Percentiles rank a stretch among this genome's conserved stretches.
These are phyloP conservation scores for Cardiospermum halicacabum DNA, from an alignment of 345 rosid genomes.

Conservation along the genomic window DNA sequence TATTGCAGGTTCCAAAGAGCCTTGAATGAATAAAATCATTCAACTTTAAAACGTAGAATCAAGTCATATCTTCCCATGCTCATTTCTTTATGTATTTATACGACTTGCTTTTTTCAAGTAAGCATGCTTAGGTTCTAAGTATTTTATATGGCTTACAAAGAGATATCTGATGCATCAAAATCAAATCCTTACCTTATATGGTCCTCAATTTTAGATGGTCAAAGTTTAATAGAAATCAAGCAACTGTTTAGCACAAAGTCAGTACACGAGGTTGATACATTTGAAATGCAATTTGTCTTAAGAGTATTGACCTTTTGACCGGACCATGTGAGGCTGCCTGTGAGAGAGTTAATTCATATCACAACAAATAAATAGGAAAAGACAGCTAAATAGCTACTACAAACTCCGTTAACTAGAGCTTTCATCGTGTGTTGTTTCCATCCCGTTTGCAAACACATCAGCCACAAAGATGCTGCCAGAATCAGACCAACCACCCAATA, in stretches of 20 bases:
- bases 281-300: not conserved
- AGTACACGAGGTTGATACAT: not conserved
- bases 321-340: not conserved
- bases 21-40: not conserved
- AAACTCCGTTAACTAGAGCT: not conserved
- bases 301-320: slow-evolving; percentile 9
- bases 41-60: not conserved
- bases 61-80: not conserved
- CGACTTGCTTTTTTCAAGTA: not conserved
- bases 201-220: slow-evolving; percentile 2
- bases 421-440: slow-evolving; percentile 11
- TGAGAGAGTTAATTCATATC: slow-evolving; percentile 5
- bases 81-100: not conserved
- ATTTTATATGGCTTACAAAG: not conserved
- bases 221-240: slow-evolving; percentile 15
- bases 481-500: slow-evolving; percentile 68
- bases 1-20: not conserved
- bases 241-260: not conserved
- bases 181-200: not conserved
- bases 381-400: slow-evolving; percentile 6
- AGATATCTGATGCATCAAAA: not conserved
- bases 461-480: slow-evolving; percentile 61
- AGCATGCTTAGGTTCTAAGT: not conserved
- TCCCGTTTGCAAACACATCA: slow-evolving; percentile 32
- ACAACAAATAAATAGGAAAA: not conserved